Conservation (phyloP, 1,139 yeast genomes). For the Geotrichum aggregatum region DNA sequence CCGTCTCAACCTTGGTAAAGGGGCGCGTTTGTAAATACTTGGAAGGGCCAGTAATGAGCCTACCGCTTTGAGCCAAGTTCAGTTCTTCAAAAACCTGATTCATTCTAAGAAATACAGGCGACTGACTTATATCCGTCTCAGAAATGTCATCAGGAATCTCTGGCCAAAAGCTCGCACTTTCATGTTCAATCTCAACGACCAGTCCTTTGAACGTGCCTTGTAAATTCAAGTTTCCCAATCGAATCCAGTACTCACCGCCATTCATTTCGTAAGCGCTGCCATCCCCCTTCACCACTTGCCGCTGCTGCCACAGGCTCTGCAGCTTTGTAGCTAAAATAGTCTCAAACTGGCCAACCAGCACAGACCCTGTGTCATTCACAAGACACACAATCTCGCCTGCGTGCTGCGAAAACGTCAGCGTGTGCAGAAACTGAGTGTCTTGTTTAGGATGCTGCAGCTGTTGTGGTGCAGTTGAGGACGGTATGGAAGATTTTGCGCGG, state of each 20-base stretch:
- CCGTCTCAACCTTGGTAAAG: constrained; percentile 22
- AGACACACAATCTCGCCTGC: constrained; percentile 49
- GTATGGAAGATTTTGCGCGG: constrained; percentile 49
- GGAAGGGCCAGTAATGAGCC: constrained; percentile 4
- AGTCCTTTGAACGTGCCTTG: constrained; percentile 75
- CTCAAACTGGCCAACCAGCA: constrained; percentile 36
- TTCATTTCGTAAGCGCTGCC: constrained; percentile 54
- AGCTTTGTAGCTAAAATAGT: constrained; percentile 47
- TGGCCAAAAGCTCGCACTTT: constrained; percentile 10
- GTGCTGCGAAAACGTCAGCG: constrained; percentile 53
- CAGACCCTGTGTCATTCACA: constrained; percentile 41
- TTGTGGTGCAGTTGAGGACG: constrained; percentile 6
- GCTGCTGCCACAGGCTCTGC: constrained; percentile 65
- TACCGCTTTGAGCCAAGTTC: constrained; percentile 1
- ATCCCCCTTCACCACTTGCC: constrained; percentile 73
- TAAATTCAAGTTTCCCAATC: constrained; percentile 66
- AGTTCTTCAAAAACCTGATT: constrained; percentile 20
- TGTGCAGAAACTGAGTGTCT: constrained; percentile 51
- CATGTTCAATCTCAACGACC: constrained; percentile 51
- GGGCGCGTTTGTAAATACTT: constrained; percentile 9
- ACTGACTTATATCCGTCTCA: background rate
- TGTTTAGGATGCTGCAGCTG: constrained; percentile 12
- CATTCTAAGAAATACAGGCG: constrained; percentile 17
- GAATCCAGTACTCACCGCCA: constrained; percentile 39
- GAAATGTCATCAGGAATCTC: constrained; percentile 6